phyloP scores from a whole-genome alignment of 2,329 filamentous ascomycete species.

The Xylariales sp. region DNA sequence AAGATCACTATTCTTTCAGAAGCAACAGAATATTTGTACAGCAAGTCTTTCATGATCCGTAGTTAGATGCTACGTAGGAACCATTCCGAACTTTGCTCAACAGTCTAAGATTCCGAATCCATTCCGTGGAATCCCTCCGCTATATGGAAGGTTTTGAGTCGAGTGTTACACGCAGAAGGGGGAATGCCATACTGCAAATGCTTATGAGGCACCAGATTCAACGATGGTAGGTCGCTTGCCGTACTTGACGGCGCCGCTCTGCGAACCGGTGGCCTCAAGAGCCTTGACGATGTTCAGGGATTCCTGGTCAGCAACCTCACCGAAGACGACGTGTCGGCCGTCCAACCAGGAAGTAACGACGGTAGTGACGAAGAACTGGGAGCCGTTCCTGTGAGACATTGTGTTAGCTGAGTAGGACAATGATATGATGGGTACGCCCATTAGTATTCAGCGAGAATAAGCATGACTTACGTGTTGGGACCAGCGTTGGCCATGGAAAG shows the following conservation, averaged over 20 bases:
- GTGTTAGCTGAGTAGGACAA: conserved; percentile 15
- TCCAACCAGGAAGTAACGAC: conserved; percentile 84
- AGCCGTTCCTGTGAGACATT: conserved; percentile 75
- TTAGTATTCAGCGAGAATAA: no score
- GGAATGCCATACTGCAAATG: conserved; percentile 8
- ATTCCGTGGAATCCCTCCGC: conserved; percentile 10
- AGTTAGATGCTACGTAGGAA: neutral
- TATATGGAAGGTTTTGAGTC: neutral
- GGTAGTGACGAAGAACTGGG: conserved; percentile 97
- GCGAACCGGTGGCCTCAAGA: conserved; percentile 56
- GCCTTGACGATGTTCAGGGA: conserved; percentile 53
- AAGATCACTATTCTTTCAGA: no score
- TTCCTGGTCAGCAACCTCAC: conserved; percentile 56
- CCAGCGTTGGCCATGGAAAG: conserved; percentile 96
- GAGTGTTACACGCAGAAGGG: conserved; percentile 17
- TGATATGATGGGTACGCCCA: no score
- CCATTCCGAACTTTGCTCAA: no score
- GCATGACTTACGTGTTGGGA: conserved; percentile 71
- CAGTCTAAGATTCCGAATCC: conserved; percentile 5
- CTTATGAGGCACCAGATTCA: conserved; percentile 45
- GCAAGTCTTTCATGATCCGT: no score
- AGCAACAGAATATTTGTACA: no score
- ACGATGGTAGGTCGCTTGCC: conserved; percentile 55
- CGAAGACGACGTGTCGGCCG: conserved; percentile 80
- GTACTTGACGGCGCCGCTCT: conserved; percentile 52